Evolutionary conservation across 306 rosid species (phyloP), one percentile per base, ranked within the genome.

Genomic region (Ochetophila trinervis): DNA sequence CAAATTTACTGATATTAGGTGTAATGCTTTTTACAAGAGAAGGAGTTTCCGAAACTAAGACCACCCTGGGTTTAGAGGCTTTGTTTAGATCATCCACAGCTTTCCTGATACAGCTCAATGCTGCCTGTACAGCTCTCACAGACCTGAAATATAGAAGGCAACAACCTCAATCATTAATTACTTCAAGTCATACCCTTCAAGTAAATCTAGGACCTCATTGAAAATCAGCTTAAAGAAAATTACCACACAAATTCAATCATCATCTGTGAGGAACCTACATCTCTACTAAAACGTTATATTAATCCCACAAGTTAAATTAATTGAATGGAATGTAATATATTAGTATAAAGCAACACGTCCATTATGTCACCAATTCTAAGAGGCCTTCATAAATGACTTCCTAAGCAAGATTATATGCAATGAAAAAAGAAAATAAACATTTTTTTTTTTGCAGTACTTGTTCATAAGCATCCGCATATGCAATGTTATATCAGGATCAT

Each of bases 391-490:
- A 16, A 15, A 49, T 0, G 53, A 3, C 53, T 15, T 15, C 2
- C 53, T 49, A 49, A 13, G 53, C n/a, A 49, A 49, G 17, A 32
- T 13, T 21, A 34, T 45, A 63, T 56, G 49, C 23, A 44, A 16
- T 60, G n/a, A 42, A 71, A 37, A 32, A 53, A 20, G 4, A 18
- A 35, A 74, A 53, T 68, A 55, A 50, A 61, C 35, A 23, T 45
- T 47, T 62, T 50, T 45, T 47, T 62, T 50, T 40, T 72, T 67
- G 75, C 48, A 42, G 56, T 78, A 86, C 98, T 81, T 86, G 67
- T 87, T 93, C 89, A 83, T 84, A 65, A 89, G 93, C 98, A 93
- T 89, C 75, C 98, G 88, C 98, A 86, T 85, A 76, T 93, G 98
- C 85, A 93, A 71, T 10, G 97, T 58, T 69, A 93, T 81, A 81